These are phyloP conservation scores for Hymenochaete sp. DNA, from an alignment of 1,284 basidiomycete genomes.

Conservation along the genomic window DNA sequence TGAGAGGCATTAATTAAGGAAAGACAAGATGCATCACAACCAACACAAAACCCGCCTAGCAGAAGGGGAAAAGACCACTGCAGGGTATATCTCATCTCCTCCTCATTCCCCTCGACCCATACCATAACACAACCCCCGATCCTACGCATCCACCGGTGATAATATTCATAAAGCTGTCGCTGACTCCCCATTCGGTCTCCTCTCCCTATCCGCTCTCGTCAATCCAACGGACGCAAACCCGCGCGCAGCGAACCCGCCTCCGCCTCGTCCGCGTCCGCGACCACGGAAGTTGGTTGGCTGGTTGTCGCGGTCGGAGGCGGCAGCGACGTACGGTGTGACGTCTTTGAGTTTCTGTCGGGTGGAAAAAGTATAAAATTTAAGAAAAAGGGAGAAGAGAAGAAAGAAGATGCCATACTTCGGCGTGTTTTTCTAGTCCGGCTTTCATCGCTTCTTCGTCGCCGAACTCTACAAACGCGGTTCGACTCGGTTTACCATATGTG, in stretches of 20 bases:
- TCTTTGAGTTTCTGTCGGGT: constrained; percentile 56
- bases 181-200: constrained; percentile 26
- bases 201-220: constrained; percentile 31
- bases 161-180: no score
- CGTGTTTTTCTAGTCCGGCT: constrained; percentile 61
- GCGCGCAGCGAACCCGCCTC: constrained; percentile 51
- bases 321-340: constrained; percentile 50
- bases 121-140: no score
- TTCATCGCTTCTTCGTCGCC: constrained; percentile 78
- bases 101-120: no score
- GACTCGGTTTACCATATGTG: constrained; percentile 38
- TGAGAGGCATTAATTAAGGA: no score
- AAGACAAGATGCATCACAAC: no score
- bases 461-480: constrained; percentile 79
- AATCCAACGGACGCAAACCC: constrained; percentile 63
- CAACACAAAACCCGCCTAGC: no score
- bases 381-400: not conserved
- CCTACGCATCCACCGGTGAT: no score
- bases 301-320: constrained; percentile 57
- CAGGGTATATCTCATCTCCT: no score
- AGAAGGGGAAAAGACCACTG: no score
- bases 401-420: constrained; percentile 41
- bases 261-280: constrained; percentile 49
- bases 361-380: not conserved
- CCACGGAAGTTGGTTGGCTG: constrained; percentile 29